phyloP scores from a whole-genome alignment of 805 yeast genomes.

The Wickerhamomyces alni region DNA sequence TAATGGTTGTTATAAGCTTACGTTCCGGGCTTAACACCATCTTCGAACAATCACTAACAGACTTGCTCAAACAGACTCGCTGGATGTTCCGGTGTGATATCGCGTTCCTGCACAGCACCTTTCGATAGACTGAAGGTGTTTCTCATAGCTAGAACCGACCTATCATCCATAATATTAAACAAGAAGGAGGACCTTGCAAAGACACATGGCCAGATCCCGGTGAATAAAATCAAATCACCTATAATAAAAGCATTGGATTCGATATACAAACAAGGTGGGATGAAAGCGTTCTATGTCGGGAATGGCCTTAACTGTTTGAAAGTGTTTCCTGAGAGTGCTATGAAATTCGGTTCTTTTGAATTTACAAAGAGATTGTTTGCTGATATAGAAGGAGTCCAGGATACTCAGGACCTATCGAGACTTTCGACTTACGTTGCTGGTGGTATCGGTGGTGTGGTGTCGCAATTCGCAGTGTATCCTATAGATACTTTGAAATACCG shows the following conservation, averaged over 20 bases:
- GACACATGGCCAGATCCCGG: constrained; percentile 32
- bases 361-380: constrained; percentile 74
- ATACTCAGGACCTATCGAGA: constrained; percentile 63
- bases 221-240: constrained; percentile 58
- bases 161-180: constrained; percentile 62
- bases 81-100: constrained; percentile 91
- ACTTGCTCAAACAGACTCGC: constrained; percentile 34
- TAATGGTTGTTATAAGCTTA: too few relatives aligned
- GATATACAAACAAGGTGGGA: constrained; percentile 83
- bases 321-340: constrained; percentile 95
- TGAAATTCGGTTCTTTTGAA: constrained; percentile 95
- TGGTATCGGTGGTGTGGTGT: constrained; percentile 91
- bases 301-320: constrained; percentile 90
- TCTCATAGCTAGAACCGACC: constrained; percentile 83
- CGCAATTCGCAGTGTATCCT: constrained; percentile 92
- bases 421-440: constrained; percentile 86
- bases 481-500: constrained; percentile 92
- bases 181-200: constrained; percentile 45
- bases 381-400: constrained; percentile 66
- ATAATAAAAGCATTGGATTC: constrained; percentile 74
- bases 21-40: not conserved
- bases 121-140: constrained; percentile 93
- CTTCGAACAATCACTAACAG: not conserved
- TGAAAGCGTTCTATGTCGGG: constrained; percentile 86
- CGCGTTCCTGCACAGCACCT: constrained; percentile 96